Evolutionary conservation across 495 filamentous ascomycete species (phyloP).

Genomic region (Monascus purpureus): DNA sequence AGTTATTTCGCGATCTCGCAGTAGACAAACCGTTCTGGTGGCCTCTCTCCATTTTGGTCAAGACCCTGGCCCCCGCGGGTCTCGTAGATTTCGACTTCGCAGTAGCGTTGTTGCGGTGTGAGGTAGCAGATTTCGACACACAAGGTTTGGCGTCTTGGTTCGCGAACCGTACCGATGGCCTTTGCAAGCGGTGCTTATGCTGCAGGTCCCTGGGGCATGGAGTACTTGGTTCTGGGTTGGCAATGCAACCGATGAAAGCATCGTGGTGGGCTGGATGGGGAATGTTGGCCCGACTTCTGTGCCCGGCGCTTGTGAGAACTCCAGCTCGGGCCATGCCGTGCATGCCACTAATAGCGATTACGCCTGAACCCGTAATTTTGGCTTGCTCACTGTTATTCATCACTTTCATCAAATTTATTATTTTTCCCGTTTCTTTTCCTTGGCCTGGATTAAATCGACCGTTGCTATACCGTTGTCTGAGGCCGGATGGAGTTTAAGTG

Average conservation of each 20-base stretch:
- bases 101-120: background rate
- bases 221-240: background rate
- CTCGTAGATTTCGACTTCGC: background rate
- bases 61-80: background rate
- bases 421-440: background rate
- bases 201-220: background rate
- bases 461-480: too few species aligned
- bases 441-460: background rate
- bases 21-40: background rate
- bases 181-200: background rate
- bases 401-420: too few species aligned
- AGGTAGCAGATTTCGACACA: constrained; percentile 1
- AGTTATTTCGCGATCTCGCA: background rate
- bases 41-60: background rate
- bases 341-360: too few species aligned
- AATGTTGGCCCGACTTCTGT: background rate
- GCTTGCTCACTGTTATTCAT: background rate
- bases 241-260: background rate
- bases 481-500: too few species aligned
- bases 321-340: background rate
- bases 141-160: background rate
- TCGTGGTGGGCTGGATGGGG: background rate
- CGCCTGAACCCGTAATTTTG: too few species aligned
- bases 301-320: background rate
- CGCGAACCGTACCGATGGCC: background rate